Percentiles rank a stretch among this genome's conserved stretches.
phyloP scores from a whole-genome alignment of 108 stramenopile genomes.

The Discostella pseudostelligera region DNA sequence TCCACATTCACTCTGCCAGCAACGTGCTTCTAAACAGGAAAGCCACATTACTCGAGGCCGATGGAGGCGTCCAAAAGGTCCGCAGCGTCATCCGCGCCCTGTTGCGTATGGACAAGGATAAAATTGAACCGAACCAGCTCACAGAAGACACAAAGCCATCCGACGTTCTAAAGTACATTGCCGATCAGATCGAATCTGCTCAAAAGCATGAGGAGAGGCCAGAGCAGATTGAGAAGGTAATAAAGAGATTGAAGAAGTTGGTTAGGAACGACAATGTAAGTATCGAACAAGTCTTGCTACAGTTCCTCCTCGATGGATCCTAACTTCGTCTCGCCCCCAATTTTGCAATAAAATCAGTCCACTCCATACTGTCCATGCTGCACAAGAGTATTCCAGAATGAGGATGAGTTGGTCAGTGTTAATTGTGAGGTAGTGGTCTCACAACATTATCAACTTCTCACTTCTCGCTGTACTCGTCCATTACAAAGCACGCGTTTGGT shows the following conservation, averaged over 20 bases:
- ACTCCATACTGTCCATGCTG: slow-evolving; percentile 39
- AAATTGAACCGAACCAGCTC: slow-evolving; percentile 7
- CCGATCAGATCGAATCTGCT: slow-evolving; percentile 19
- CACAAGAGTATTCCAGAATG: slow-evolving; percentile 19
- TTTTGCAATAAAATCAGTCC: slow-evolving; percentile 9
- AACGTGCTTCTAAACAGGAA: slow-evolving; percentile 25
- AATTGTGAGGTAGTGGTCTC: slow-evolving; percentile 20
- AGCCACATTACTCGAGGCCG: slow-evolving; percentile 37
- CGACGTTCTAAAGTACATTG: slow-evolving; percentile 52
- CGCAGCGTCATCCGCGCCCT: slow-evolving; percentile 41
- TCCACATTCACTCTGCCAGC: slow-evolving; percentile 3
- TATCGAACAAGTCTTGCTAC: background rate
- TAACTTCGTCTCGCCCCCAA: background rate
- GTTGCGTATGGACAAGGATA: slow-evolving; percentile 14
- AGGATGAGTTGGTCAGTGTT: slow-evolving; percentile 17
- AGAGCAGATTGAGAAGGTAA: slow-evolving; percentile 46
- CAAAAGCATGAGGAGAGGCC: slow-evolving; percentile 29
- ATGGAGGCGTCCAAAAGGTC: slow-evolving; percentile 55
- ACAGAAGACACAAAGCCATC: slow-evolving; percentile 42
- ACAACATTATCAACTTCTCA: slow-evolving; percentile 17
- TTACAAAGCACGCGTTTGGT: slow-evolving; percentile 13
- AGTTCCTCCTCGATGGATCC: background rate
- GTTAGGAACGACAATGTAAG: slow-evolving; percentile 19
- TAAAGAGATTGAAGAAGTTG: slow-evolving; percentile 60
- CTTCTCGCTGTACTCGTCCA: slow-evolving; percentile 16